These are phyloP conservation scores for Zygosaccharomyces sapae DNA, from an alignment of 1,139 yeast genomes.

Conservation along the genomic window DNA sequence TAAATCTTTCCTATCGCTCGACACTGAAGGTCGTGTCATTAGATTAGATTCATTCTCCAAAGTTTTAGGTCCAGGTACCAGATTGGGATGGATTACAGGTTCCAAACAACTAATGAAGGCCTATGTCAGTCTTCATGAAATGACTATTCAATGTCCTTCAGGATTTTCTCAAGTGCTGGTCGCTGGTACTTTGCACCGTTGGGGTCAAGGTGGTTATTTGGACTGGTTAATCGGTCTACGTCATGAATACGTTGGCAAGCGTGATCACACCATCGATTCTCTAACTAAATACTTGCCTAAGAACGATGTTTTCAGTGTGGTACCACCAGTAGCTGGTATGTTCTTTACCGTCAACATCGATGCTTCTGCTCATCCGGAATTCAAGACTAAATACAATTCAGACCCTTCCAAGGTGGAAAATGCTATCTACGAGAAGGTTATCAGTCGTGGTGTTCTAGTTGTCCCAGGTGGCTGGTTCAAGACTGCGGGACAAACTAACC, in stretches of 20 bases:
- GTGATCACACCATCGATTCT: slow-evolving; percentile 61
- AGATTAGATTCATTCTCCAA: slow-evolving; percentile 90
- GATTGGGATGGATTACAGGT: slow-evolving; percentile 89
- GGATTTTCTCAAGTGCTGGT: slow-evolving; percentile 76
- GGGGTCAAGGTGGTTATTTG: slow-evolving; percentile 74
- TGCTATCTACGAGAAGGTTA: slow-evolving; percentile 47
- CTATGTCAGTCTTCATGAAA: slow-evolving; percentile 71
- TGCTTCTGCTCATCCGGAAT: slow-evolving; percentile 56
- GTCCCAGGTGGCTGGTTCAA: slow-evolving; percentile 64
- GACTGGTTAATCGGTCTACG: slow-evolving; percentile 89
- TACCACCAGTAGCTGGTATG: slow-evolving; percentile 66
- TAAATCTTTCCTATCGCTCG: slow-evolving; percentile 73
- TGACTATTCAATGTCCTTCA: slow-evolving; percentile 75
- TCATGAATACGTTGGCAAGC: slow-evolving; percentile 71
- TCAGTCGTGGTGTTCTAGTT: slow-evolving; percentile 49
- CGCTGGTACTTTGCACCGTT: slow-evolving; percentile 57
- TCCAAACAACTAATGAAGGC: slow-evolving; percentile 65
- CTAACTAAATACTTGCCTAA: slow-evolving; percentile 46
- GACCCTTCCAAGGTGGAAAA: slow-evolving; percentile 50
- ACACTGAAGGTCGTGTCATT: slow-evolving; percentile 83
- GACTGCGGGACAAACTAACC: slow-evolving; percentile 40
- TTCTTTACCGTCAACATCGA: slow-evolving; percentile 54
- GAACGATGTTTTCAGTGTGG: slow-evolving; percentile 31
- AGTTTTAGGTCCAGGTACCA: slow-evolving; percentile 86
- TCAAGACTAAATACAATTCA: slow-evolving; percentile 41